These are phyloP conservation scores for Neopestalotiopsis sp. DNA, from an alignment of 2,329 filamentous ascomycete genomes.

Conservation along the genomic window DNA sequence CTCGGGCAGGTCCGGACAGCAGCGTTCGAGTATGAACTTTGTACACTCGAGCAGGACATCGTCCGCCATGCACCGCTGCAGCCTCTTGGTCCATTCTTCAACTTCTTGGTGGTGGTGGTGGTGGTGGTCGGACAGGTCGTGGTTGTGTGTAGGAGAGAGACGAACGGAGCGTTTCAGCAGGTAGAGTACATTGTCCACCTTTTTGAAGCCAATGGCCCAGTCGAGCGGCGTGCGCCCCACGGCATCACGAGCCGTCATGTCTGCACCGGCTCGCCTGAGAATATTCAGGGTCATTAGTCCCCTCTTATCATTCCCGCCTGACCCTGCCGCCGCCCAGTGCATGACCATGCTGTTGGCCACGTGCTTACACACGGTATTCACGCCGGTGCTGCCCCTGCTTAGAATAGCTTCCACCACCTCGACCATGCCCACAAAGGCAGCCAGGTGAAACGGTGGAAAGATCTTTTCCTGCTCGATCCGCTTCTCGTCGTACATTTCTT, in stretches of 20 bases:
- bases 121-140: not conserved
- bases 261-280: not conserved
- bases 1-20: not conserved
- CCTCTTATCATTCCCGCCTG: not conserved
- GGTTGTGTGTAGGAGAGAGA: not conserved
- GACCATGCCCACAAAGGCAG: slow-evolving; percentile 3
- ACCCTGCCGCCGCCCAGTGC: not conserved
- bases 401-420: not conserved
- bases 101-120: not conserved
- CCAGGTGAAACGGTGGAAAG: not conserved
- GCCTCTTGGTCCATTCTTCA: slow-evolving; percentile 6
- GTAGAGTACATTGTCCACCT: not conserved
- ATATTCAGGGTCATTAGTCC: not conserved
- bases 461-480: not conserved
- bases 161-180: not conserved
- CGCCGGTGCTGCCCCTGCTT: not conserved
- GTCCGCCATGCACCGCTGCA: slow-evolving; percentile 4
- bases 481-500: not conserved
- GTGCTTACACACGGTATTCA: not conserved
- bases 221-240: not conserved
- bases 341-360: not conserved
- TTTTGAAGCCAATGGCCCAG: slow-evolving; percentile 10
- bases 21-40: not conserved
- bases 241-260: not conserved
- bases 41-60: slow-evolving; percentile 4